A percentile compares a stretch with the other conserved stretches of the same genome.
phyloP scores from a whole-genome alignment of 306 rosid species.

The Vigna unguiculata region DNA sequence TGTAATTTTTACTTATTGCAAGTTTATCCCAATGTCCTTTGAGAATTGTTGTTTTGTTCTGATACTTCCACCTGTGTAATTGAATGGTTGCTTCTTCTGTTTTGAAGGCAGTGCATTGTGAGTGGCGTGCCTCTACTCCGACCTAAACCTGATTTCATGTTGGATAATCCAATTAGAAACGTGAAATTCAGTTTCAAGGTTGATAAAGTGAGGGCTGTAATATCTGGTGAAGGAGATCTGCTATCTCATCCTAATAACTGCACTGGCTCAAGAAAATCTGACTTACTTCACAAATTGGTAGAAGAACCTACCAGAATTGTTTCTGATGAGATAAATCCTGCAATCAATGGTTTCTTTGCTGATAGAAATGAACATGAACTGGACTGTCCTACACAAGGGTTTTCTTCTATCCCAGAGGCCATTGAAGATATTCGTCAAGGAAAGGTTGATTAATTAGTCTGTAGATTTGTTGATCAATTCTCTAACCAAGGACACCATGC shows the following conservation, averaged over 20 bases:
- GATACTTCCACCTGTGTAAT: neutral
- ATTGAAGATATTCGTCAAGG: conserved; percentile 52
- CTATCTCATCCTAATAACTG: conserved; percentile 38
- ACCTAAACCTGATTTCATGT: conserved; percentile 17
- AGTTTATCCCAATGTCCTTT: neutral
- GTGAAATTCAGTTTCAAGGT: conserved; percentile 41
- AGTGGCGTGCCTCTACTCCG: neutral
- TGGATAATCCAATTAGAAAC: conserved; percentile 22
- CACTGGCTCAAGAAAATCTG: neutral
- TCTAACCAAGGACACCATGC: neutral
- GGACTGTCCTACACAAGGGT: conserved; percentile 43
- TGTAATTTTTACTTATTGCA: neutral
- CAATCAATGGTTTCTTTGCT: conserved; percentile 35
- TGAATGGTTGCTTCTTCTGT: conserved; percentile 18
- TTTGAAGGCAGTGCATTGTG: conserved; percentile 17
- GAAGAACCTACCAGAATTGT: conserved; percentile 32
- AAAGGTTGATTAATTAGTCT: conserved; percentile 42
- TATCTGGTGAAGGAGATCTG: conserved; percentile 59
- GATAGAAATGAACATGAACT: conserved; percentile 46
- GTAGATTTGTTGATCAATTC: neutral
- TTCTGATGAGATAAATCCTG: conserved; percentile 45
- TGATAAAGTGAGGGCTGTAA: conserved; percentile 33
- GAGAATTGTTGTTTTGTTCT: neutral
- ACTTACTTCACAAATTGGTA: neutral
- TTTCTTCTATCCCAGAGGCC: conserved; percentile 51